Evolutionary conservation across 805 yeast genomes (phyloP), one percentile per base, ranked within the genome.

Genomic region (Maudiozyma pseudohumilis): DNA sequence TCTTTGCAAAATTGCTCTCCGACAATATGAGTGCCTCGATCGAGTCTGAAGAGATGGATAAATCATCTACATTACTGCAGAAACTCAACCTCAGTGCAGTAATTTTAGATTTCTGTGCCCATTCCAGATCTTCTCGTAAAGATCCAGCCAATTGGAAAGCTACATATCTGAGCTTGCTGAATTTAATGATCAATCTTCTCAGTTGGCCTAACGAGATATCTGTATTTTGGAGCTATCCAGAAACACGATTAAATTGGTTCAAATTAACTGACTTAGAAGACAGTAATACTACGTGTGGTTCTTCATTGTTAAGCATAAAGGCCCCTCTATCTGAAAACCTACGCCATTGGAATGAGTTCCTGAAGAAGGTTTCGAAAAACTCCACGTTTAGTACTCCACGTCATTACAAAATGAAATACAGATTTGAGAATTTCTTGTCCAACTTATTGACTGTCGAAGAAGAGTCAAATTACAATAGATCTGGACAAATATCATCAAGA

Each of bases 161-260:
- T 1, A 16, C 52, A 2, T 56, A 36, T 40, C 56, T 58, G 38
- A 51, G 45, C 16, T 35, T 55, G 6, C 47, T 55, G 31, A 38
- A 49, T 7, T 37, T 40, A n/a, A 35, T 42, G 4, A 12, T 48
- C 16, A 52, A 50, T 26, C 23, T 49, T 30, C 32, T 58, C 16
- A 38, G 34, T n/a, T 50, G 56, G 51, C 61, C 61, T 4, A 22
- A 24, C 4, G 49, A 42, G 21, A 41, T 48, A 5, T 25, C 45
- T 27, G 24, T 45, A 15, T 58, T 56, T 39, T 58, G 59, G 60
- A 43, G 52, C 5, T 58, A 55, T 34, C 40, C 51, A 6, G 58
- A 53, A 36, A 45, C 58, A 16, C 50, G 61, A 34, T 32, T 52
- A 7, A 46, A 46, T 15, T 55, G 61, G 59, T 56, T 55, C 33